phyloP scores from a whole-genome alignment of 306 rosid genomes.

The Quercus berberidifolia region DNA sequence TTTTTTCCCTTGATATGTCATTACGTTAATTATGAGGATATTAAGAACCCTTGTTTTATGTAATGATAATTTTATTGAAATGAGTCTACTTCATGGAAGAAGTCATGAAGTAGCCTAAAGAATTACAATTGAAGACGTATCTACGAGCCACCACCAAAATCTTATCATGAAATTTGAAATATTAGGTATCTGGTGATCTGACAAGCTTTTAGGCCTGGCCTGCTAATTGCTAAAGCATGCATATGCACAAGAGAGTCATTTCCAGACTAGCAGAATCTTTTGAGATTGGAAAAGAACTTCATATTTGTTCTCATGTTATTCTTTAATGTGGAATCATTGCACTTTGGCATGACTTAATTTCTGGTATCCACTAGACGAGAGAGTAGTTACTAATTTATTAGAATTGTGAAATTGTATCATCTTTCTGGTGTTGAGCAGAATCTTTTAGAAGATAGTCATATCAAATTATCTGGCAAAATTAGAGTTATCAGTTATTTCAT shows the following conservation, averaged over 20 bases:
- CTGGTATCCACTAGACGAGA: neutral
- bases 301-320: neutral
- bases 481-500: neutral
- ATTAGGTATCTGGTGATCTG: neutral
- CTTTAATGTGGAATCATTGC: neutral
- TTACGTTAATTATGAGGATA: neutral
- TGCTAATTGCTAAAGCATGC: neutral
- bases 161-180: neutral
- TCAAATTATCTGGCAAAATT: neutral
- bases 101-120: too few species aligned
- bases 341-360: neutral
- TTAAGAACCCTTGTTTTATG: neutral
- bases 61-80: neutral
- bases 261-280: neutral
- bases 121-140: too few species aligned
- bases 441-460: neutral
- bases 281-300: neutral
- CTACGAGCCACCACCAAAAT: neutral
- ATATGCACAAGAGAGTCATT: neutral
- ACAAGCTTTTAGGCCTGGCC: neutral
- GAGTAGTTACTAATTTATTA: neutral
- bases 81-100: too few species aligned
- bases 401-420: neutral
- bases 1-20: neutral
- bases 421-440: neutral